Conservation (phyloP, 495 filamentous ascomycete genomes). For the Penicillium cosmopolitanum region DNA sequence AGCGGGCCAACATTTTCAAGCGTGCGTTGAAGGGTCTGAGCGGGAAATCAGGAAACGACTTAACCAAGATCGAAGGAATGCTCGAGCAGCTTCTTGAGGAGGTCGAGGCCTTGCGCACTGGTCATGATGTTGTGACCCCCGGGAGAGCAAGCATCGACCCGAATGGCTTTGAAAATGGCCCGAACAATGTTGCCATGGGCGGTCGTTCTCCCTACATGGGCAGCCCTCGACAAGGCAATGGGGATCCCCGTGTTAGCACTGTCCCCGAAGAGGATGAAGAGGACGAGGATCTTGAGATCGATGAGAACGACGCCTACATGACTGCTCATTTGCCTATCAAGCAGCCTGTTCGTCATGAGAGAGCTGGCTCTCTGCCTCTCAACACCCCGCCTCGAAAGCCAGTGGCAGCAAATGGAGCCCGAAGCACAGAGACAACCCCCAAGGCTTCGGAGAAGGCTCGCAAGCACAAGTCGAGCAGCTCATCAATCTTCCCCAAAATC, state of each 20-base stretch:
- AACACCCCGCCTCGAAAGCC: conserved; percentile 71
- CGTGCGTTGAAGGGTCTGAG: conserved; percentile 88
- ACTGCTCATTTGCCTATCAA: conserved; percentile 43
- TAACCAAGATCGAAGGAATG: conserved; percentile 94
- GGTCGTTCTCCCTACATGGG: conserved; percentile 81
- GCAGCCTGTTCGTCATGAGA: conserved; percentile 42
- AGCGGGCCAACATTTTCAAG: conserved; percentile 87
- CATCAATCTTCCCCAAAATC: conserved; percentile 89
- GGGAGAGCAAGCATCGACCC: conserved; percentile 45
- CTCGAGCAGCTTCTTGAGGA: conserved; percentile 87
- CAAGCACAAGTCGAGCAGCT: conserved; percentile 89
- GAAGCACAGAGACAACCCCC: conserved; percentile 78
- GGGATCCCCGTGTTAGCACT: conserved; percentile 82
- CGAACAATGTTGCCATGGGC: conserved; percentile 73
- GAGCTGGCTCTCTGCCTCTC: conserved; percentile 67
- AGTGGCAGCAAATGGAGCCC: conserved; percentile 52
- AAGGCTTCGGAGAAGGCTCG: conserved; percentile 68
- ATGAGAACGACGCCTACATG: conserved; percentile 57
- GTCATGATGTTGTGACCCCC: conserved; percentile 40
- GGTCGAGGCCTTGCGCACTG: conserved; percentile 83
- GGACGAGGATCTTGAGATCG: conserved; percentile 61
- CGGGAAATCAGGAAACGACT: conserved; percentile 82
- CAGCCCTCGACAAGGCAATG: conserved; percentile 57
- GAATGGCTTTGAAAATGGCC: conserved; percentile 78
- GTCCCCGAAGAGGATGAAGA: conserved; percentile 82